Conservation (phyloP, 305 asterid genomes). For the Ilex paraguariensis region DNA sequence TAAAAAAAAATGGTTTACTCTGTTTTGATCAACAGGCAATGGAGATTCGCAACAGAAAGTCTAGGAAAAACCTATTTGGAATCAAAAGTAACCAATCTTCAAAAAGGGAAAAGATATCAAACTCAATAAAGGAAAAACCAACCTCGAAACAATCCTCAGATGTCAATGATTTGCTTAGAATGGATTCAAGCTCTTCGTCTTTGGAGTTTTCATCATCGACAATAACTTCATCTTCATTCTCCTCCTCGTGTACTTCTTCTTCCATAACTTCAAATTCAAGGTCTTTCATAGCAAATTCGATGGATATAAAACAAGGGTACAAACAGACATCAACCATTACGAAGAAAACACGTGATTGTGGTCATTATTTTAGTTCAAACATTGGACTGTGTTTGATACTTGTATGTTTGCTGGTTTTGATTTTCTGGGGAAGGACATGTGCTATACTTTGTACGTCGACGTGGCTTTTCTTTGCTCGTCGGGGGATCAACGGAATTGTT, state of each 20-base stretch:
- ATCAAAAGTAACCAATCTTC: constrained; percentile 7
- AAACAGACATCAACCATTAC: background rate
- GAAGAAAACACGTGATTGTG: background rate
- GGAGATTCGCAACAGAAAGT: constrained; percentile 24
- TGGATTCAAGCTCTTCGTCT: constrained; percentile 21
- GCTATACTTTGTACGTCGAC: constrained; percentile 54
- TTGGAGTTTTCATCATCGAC: constrained; percentile 25
- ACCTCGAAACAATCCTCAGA: constrained; percentile 10
- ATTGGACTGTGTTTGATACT: constrained; percentile 30
- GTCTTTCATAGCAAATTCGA: background rate
- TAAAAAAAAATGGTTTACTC: too few relatives aligned
- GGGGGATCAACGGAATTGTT: constrained; percentile 5
- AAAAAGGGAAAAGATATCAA: constrained; percentile 9
- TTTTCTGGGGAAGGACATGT: constrained; percentile 48
- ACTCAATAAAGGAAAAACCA: constrained; percentile 14
- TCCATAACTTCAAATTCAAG: constrained; percentile 27
- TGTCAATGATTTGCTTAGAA: constrained; percentile 11
- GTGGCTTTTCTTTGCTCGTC: constrained; percentile 41
- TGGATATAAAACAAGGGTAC: constrained; percentile 21
- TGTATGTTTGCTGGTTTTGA: constrained; percentile 38
- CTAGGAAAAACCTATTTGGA: constrained; percentile 6
- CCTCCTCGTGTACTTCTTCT: constrained; percentile 21
- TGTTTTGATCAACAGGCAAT: constrained; percentile 18
- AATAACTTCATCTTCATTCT: constrained; percentile 6
- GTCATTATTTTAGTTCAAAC: background rate